phyloP scores from a whole-genome alignment of 106 monocot species.

The Dendrobium chrysotoxum region DNA sequence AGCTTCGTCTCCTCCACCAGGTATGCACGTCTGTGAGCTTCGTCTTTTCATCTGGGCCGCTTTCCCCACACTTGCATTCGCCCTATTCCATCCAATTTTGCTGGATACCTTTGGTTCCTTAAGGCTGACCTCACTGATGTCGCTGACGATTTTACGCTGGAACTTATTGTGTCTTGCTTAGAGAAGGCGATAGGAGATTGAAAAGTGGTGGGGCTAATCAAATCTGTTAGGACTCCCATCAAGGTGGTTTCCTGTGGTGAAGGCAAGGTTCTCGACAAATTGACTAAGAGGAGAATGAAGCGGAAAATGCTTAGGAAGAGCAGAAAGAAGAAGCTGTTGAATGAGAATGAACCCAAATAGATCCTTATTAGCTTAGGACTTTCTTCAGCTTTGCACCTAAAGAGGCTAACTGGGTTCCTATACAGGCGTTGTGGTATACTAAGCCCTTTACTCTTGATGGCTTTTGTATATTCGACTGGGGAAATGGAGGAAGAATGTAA shows the following conservation, averaged over 20 bases:
- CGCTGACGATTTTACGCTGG: conserved; percentile 25
- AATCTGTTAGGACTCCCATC: conserved; percentile 38
- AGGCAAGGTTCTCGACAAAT: conserved; percentile 17
- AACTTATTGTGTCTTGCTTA: conserved; percentile 41
- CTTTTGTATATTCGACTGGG: not conserved
- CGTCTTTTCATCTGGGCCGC: conserved; percentile 76
- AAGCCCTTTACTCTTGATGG: conserved; percentile 53
- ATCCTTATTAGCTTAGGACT: conserved; percentile 87
- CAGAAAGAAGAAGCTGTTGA: conserved; percentile 77
- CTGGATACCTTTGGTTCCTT: conserved; percentile 83
- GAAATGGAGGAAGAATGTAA: conserved; percentile 33
- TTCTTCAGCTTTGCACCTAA: conserved; percentile 74
- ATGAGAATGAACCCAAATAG: conserved; percentile 83
- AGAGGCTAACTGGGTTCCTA: conserved; percentile 52
- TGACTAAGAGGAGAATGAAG: conserved; percentile 75
- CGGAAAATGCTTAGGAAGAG: conserved; percentile 56
- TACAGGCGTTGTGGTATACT: conserved; percentile 83
- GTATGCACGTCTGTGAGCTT: too few relatives aligned
- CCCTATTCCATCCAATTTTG: conserved; percentile 67
- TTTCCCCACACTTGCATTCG: conserved; percentile 68
- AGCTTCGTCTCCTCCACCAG: too few relatives aligned
- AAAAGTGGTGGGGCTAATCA: conserved; percentile 53
- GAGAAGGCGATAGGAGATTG: conserved; percentile 44
- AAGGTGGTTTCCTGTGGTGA: conserved; percentile 6
- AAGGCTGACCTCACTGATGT: conserved; percentile 52